Conservation (phyloP, 495 filamentous ascomycete species). For the Penicillium desertorum region DNA sequence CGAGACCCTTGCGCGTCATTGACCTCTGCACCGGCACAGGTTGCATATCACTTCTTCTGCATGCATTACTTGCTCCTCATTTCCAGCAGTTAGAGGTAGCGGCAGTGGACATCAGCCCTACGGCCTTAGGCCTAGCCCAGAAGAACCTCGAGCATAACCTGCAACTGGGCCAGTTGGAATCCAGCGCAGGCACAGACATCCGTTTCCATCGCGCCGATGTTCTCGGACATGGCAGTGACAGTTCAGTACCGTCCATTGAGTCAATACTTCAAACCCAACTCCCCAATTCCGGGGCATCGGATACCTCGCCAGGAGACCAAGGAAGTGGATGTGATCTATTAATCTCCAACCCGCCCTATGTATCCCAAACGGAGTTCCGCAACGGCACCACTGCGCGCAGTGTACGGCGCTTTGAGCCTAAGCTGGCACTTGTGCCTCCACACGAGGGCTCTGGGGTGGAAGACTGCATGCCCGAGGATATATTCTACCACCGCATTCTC, state of each 20-base stretch:
- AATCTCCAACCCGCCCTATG: conserved; percentile 88
- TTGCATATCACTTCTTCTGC: conserved; percentile 78
- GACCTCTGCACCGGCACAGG: conserved; percentile 91
- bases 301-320: neutral
- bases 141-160: conserved; percentile 60
- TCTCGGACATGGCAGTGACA: conserved; percentile 34
- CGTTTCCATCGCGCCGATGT: conserved; percentile 57
- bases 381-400: conserved; percentile 61
- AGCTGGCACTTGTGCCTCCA: conserved; percentile 70
- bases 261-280: neutral
- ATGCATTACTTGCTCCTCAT: conserved; percentile 50
- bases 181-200: conserved; percentile 38
- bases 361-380: conserved; percentile 60
- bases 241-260: conserved; percentile 13
- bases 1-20: conserved; percentile 55
- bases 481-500: conserved; percentile 42
- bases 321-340: conserved; percentile 61
- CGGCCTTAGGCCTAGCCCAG: conserved; percentile 60
- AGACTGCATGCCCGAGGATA: conserved; percentile 30
- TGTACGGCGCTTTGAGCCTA: conserved; percentile 79
- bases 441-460: neutral
- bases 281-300: neutral
- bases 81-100: conserved; percentile 35
- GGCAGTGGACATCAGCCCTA: conserved; percentile 41
- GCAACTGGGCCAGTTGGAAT: conserved; percentile 23